Evolutionary conservation across 2,329 filamentous ascomycete genomes (phyloP), one percentile per base, ranked within the genome.

Genomic region (Aureobasidium uvarum): DNA sequence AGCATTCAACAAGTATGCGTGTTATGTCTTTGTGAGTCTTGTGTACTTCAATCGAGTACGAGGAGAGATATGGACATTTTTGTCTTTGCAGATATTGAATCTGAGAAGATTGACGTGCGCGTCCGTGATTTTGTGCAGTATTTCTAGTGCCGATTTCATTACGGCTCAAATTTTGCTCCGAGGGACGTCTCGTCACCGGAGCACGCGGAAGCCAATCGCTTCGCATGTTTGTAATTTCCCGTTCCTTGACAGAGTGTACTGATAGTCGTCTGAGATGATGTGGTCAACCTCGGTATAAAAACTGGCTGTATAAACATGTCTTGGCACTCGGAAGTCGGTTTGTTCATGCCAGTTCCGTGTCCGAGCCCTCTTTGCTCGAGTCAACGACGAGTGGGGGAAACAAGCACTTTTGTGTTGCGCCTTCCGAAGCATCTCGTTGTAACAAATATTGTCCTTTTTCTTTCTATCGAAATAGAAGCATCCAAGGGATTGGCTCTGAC

Each of bases 301-400:
- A 18, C 3, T 25, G 20, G 13, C n/a, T 25, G 23, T 41, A 31
- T 43, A 1, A 10, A 33, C 11, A 43, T 58, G 18, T 43, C 54
- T 58, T 58, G 54, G 54, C 54, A 31, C 13, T 33, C 54, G 54
- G 54, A 58, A 31, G 54, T 23, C 39, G 38, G 23, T 31, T n/a
- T 41, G 31, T 5, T 20, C 18, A 10, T 16, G 28, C 50, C 28
- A 16, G 3, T 52, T 52, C 39, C 38, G 16, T 23, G 39, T 7
- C n/a, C 54, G 7, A 56, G 38, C 36, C 38, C 39, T 39, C 54
- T 33, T 58, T 56, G 20, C 36, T 56, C 52, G 54, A 58, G 54
- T 58, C 54, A 58, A 58, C 54, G 20, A 41, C 54, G n/a, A 58
- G 38, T n/a, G 54, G 54, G 38, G 54, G 16, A 58, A 33, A 55